Base-by-base conservation (phyloP, 2,329 filamentous ascomycete species). In the Diaporthe aspalathi region DNA sequence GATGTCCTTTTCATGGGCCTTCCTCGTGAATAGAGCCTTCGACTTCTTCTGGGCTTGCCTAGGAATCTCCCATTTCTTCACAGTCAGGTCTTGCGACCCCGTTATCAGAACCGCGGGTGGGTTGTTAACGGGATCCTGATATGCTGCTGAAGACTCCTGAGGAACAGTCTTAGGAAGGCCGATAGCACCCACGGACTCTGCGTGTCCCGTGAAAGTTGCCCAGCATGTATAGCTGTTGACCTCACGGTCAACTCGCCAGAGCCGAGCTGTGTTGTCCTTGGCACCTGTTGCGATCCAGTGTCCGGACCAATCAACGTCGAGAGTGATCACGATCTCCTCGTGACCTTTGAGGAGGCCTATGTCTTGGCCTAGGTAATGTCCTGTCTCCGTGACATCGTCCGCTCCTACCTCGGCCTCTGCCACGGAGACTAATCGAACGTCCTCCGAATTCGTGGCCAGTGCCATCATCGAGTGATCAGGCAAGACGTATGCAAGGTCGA, bases 1-100 rank as follows among this genome's bases (percentile, higher is more conserved):
- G 82, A 99, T 99, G 76, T 99, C 96, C 80, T 99, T 99, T 79
- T 99, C 96, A 81, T 99, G 96, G 1, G 96, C 96, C 81, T 98
- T 97, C 70, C 96, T 90, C 1, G 96, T 98, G 80, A 93, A 99
- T 5, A 91, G 83, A 50, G 94, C 94, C 76, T 90, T 85, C 12
- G 90, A 83, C 12, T 88, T 86, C 70, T 88, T 87, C 72, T 87
- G 88, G 43, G 83, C 79, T 66, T 88, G 80, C 49, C 88, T 88
- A 1, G 90, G 89, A 27, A 95, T 90, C 73, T 97, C 93, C 94
- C 96, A 98, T 75, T 93, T 91, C 84, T 99, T 99, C 76, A 99
- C 88, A 0, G 96, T 99, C 78, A 94, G 93, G 79, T 99, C 96
- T 79, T 98, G 94, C 32, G 95, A 98, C 17, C 96, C 96, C 0